These are phyloP conservation scores for Botrytis hyacinthi DNA, from an alignment of 2,329 filamentous ascomycete species.

Conservation along the genomic window DNA sequence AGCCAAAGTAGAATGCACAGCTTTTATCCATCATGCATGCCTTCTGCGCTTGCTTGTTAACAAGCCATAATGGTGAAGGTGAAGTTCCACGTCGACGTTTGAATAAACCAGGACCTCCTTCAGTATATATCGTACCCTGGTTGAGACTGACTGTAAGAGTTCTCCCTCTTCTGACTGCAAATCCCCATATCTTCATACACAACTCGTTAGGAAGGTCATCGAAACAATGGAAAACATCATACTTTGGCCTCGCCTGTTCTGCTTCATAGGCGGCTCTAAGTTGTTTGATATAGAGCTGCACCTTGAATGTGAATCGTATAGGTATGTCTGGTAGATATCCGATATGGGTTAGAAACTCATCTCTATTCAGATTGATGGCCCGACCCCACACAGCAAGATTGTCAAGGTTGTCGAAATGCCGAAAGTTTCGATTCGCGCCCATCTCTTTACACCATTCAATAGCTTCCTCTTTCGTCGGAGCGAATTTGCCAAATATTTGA, in stretches of 20 bases:
- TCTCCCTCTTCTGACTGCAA: background rate
- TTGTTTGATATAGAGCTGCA: background rate
- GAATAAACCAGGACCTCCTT: constrained; percentile 4
- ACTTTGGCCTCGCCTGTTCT: constrained; percentile 1
- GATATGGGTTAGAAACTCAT: background rate
- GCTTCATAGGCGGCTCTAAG: background rate
- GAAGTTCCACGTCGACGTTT: background rate
- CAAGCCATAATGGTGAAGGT: constrained; percentile 1
- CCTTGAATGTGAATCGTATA: background rate
- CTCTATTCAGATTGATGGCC: background rate
- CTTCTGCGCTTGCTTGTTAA: background rate
- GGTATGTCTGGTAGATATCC: background rate
- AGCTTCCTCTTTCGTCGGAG: background rate
- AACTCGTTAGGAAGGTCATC: background rate
- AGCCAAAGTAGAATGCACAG: background rate
- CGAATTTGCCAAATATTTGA: background rate
- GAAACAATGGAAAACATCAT: background rate
- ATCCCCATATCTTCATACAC: constrained; percentile 2
- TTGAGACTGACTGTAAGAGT: background rate
- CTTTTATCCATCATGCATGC: background rate
- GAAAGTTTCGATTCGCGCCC: background rate
- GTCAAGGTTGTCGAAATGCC: background rate
- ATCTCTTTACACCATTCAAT: constrained; percentile 8
- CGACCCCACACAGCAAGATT: background rate
- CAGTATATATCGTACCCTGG: background rate